Percentiles rank a stretch among this genome's conserved stretches.
Conservation (phyloP, 495 filamentous ascomycete species). For the Penicillium cataractarum region DNA sequence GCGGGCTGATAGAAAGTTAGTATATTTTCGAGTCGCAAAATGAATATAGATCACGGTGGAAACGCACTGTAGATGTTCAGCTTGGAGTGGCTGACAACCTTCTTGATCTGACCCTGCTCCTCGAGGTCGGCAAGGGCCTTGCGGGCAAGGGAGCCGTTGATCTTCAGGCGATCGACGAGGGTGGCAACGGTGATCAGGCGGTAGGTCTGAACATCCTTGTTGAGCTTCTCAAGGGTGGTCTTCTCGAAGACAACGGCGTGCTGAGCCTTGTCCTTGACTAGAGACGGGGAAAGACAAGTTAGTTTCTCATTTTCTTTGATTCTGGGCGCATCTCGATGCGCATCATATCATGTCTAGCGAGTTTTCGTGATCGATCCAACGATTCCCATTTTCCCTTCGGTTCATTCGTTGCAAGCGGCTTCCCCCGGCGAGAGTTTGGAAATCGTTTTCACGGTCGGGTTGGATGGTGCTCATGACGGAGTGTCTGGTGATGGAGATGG, state of each 20-base stretch:
- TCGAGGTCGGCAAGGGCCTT: constrained; percentile 89
- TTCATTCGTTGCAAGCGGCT: constrained; percentile 19
- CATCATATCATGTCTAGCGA: neutral
- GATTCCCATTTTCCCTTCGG: constrained; percentile 22
- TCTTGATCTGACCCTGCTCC: constrained; percentile 98
- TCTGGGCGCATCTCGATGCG: neutral
- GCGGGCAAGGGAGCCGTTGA: constrained; percentile 96
- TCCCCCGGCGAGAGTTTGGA: constrained; percentile 22
- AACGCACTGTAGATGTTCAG: constrained; percentile 92
- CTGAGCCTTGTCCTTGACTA: constrained; percentile 99
- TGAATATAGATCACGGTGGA: neutral
- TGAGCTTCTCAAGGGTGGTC: constrained; percentile 65
- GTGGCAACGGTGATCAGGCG: constrained; percentile 98
- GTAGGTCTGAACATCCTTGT: constrained; percentile 99
- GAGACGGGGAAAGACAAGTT: constrained; percentile 32
- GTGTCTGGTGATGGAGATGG: constrained; percentile 19
- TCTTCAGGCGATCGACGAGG: constrained; percentile 99
- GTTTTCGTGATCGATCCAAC: constrained; percentile 16
- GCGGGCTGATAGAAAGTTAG: constrained; percentile 44
- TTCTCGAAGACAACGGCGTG: constrained; percentile 85
- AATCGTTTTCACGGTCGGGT: constrained; percentile 35
- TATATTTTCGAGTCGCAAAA: neutral
- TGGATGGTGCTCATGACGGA: constrained; percentile 19
- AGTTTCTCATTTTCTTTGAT: constrained; percentile 26
- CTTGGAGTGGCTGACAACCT: constrained; percentile 94